A percentile compares a stretch with the other conserved stretches of the same genome.
Conservation (phyloP, 768 basidiomycete species). For the Calocybe indica region DNA sequence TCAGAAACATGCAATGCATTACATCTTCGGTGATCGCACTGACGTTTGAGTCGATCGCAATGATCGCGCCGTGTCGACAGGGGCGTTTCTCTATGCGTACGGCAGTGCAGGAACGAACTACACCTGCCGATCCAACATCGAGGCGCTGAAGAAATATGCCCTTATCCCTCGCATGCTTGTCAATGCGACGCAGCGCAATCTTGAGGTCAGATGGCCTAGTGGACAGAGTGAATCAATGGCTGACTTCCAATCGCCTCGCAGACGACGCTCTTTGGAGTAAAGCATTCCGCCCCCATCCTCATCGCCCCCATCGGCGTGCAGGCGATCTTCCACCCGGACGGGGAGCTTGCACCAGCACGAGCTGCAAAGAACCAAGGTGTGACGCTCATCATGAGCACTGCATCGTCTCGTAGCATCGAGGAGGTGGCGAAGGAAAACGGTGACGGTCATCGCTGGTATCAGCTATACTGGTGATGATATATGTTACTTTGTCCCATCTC, state of each 20-base stretch:
- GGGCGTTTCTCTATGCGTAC: conserved; percentile 69
- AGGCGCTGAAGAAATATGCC: conserved; percentile 57
- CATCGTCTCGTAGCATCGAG: conserved; percentile 67
- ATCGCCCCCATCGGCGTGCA: conserved; percentile 78
- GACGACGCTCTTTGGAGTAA: conserved; percentile 70
- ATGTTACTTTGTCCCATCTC: conserved; percentile 5
- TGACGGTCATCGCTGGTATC: conserved; percentile 68
- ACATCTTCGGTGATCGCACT: neutral
- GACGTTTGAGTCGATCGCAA: neutral
- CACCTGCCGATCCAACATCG: conserved; percentile 63
- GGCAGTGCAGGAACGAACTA: conserved; percentile 70
- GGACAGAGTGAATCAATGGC: neutral
- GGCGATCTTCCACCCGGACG: conserved; percentile 64
- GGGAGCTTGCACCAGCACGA: conserved; percentile 62
- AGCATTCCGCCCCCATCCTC: conserved; percentile 53
- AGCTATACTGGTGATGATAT: conserved; percentile 62
- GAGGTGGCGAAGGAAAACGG: conserved; percentile 70
- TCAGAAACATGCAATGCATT: conserved; percentile 17
- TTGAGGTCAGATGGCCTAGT: conserved; percentile 41
- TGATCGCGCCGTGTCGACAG: conserved; percentile 19
- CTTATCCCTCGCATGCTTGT: conserved; percentile 82
- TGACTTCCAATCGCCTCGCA: conserved; percentile 13
- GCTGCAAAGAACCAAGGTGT: conserved; percentile 59
- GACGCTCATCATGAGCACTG: conserved; percentile 73
- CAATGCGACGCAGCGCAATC: conserved; percentile 45